Conservation (phyloP, 2,329 filamentous ascomycete genomes). For the Ceratocystis colombiana region DNA sequence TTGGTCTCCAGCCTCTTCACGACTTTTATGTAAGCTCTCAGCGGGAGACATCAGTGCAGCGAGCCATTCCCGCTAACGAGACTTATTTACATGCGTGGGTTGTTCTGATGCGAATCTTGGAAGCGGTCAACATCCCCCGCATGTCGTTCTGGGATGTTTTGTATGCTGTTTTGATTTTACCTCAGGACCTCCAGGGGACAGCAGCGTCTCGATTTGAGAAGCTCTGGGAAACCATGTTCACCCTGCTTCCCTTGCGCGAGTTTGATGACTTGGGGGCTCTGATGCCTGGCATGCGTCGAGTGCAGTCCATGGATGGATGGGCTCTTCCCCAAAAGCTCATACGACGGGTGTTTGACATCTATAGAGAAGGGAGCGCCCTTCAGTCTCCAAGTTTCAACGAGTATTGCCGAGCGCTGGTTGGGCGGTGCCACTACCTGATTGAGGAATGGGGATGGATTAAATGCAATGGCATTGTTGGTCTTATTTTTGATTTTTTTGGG, state of each 20-base stretch:
- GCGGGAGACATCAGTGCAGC: slow-evolving; percentile 38
- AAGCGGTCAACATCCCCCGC: slow-evolving; percentile 41
- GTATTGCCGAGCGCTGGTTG: slow-evolving; percentile 50
- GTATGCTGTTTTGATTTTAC: slow-evolving; percentile 37
- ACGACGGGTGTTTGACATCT: slow-evolving; percentile 48
- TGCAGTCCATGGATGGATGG: slow-evolving; percentile 46
- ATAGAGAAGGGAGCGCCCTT: slow-evolving; percentile 41
- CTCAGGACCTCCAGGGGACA: slow-evolving; percentile 35
- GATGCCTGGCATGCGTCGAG: slow-evolving; percentile 32
- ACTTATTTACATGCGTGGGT: slow-evolving; percentile 47
- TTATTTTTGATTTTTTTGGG: slow-evolving; percentile 59
- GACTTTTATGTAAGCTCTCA: slow-evolving; percentile 42
- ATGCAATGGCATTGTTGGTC: slow-evolving; percentile 47
- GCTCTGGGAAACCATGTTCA: slow-evolving; percentile 50
- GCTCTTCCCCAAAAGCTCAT: slow-evolving; percentile 47
- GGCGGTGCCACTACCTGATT: slow-evolving; percentile 53
- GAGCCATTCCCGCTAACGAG: slow-evolving; percentile 43
- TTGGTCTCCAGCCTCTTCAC: slow-evolving; percentile 38
- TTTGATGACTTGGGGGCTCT: slow-evolving; percentile 48
- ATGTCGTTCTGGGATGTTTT: slow-evolving; percentile 52
- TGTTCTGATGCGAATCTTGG: slow-evolving; percentile 45
- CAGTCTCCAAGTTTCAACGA: slow-evolving; percentile 55
- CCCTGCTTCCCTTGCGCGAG: slow-evolving; percentile 50
- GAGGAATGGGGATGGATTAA: slow-evolving; percentile 56
- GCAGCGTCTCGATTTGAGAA: slow-evolving; percentile 40